phyloP scores from a whole-genome alignment of 768 basidiomycete genomes.

The Nidula microcarpa region DNA sequence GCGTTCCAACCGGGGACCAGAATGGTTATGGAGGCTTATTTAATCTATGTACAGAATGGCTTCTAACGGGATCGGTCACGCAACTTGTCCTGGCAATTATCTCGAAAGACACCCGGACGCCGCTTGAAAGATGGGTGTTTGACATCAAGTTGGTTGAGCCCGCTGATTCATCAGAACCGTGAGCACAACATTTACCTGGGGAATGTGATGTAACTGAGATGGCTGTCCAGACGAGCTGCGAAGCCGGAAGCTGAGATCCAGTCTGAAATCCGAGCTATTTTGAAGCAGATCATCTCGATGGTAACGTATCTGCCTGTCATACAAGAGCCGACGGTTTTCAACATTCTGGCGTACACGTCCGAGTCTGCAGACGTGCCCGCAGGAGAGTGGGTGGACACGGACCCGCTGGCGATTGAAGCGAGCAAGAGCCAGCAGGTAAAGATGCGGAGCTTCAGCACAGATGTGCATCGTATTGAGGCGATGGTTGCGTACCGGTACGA shows the following conservation, averaged over 20 bases:
- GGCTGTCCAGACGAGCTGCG: slow-evolving; percentile 37
- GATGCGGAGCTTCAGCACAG: slow-evolving; percentile 94
- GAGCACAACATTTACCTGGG: slow-evolving; percentile 17
- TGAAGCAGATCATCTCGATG: slow-evolving; percentile 97
- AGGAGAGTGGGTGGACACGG: slow-evolving; percentile 94
- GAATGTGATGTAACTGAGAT: slow-evolving; percentile 2
- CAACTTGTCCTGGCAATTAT: slow-evolving; percentile 95
- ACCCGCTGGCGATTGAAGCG: slow-evolving; percentile 88
- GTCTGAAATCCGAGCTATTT: slow-evolving; percentile 94
- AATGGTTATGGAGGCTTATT: background rate
- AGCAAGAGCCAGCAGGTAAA: slow-evolving; percentile 93
- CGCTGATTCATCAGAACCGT: slow-evolving; percentile 47
- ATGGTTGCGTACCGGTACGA: slow-evolving; percentile 98
- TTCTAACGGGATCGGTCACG: slow-evolving; percentile 87
- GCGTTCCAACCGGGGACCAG: slow-evolving; percentile 27
- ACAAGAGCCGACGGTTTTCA: slow-evolving; percentile 94
- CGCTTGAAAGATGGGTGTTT: slow-evolving; percentile 98
- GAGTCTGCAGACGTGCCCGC: slow-evolving; percentile 90
- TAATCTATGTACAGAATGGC: slow-evolving; percentile 67
- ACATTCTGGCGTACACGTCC: slow-evolving; percentile 93
- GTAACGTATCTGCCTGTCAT: slow-evolving; percentile 96
- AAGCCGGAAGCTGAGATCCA: slow-evolving; percentile 90
- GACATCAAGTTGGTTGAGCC: slow-evolving; percentile 84
- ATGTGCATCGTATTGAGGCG: slow-evolving; percentile 95
- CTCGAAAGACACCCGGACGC: slow-evolving; percentile 86